Conservation (phyloP, 768 basidiomycete genomes). For the Trametes elegans region DNA sequence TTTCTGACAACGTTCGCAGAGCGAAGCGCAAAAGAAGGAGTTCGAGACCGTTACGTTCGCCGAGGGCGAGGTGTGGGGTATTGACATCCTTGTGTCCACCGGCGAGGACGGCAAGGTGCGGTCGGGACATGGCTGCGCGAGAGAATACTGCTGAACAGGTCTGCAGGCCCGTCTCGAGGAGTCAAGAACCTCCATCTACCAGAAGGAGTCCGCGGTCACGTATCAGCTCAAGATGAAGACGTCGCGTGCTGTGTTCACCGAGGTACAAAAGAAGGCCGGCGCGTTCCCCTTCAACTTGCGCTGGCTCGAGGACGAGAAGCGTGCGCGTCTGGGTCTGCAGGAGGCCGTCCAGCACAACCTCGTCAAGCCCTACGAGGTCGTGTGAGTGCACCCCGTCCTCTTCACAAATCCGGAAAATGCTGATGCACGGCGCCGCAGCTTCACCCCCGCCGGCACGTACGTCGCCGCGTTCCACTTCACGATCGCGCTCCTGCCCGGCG, state of each 20-base stretch:
- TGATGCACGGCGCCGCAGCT: constrained; percentile 40
- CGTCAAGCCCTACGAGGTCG: constrained; percentile 92
- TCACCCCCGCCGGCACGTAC: constrained; percentile 77
- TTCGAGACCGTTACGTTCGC: constrained; percentile 84
- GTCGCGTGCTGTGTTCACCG: constrained; percentile 93
- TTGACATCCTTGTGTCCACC: constrained; percentile 87
- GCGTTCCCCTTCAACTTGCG: constrained; percentile 98
- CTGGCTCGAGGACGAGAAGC: constrained; percentile 91
- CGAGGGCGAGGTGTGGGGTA: constrained; percentile 93
- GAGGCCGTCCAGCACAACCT: constrained; percentile 95
- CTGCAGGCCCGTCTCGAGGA: constrained; percentile 86
- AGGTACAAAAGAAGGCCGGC: constrained; percentile 97
- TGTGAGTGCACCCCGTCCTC: constrained; percentile 48
- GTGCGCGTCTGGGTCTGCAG: constrained; percentile 90
- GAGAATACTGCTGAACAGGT: not conserved
- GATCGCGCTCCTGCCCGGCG: constrained; percentile 86
- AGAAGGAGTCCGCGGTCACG: constrained; percentile 79
- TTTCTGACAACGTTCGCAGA: constrained; percentile 25
- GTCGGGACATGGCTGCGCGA: no score
- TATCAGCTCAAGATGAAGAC: constrained; percentile 99
- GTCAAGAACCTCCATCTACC: constrained; percentile 90
- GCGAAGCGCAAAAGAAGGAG: constrained; percentile 78
- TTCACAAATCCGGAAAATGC: not conserved
- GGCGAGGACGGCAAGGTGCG: constrained; percentile 88
- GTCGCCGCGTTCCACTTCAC: constrained; percentile 98